Base-by-base conservation (phyloP, 1,284 basidiomycete species). In the Boletus smithii region DNA sequence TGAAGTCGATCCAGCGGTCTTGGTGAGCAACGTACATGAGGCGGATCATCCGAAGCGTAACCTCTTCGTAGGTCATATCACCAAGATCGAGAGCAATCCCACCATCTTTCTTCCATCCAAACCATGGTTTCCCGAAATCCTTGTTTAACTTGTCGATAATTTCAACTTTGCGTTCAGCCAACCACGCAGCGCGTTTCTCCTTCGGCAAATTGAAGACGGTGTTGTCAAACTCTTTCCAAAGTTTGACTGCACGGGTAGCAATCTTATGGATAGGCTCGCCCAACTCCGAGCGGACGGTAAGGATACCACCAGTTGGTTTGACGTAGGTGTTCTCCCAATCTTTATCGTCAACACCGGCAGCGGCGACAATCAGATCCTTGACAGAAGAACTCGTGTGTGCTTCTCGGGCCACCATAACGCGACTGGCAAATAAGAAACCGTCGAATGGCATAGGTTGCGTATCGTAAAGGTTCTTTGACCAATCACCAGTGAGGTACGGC, bases 251-350 rank as follows among this genome's bases (percentile, higher is more conserved):
- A 42, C 97, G 89, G 41, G 87, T 99, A 43, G 95, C 94, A 65
- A 98, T 91, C 78, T 99, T 98, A 77, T 99, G 95, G 63, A 99
- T 99, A 22, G 95, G 95, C 71, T 99, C 97, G 43, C 95, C 95
- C 40, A 99, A 82, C 76, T 99, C 97, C 4, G 95, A 98, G 58
- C 88, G 90, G 56, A 99, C 97, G 8, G 95, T 98, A 54, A 99
- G 80, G 62, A 98, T 90, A 43, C 95, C 95, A 57, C 95, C 95
- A 9, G 93, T 97, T 54, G 94, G 90, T 71, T 91, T 94, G 57
- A 81, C 73, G 68, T 99, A 99, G 1, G 95, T 97, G 36, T 88
- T 91, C 67, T 99, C 95, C 95, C 95, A 98, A 51, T 87, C 76
- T 49, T 76, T 77, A 63, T 99, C 94, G 46, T 85, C 83, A 44